Evolutionary conservation across 768 basidiomycete genomes (phyloP), one percentile per base, ranked within the genome.

Genomic region (Neoboletus magnificus): DNA sequence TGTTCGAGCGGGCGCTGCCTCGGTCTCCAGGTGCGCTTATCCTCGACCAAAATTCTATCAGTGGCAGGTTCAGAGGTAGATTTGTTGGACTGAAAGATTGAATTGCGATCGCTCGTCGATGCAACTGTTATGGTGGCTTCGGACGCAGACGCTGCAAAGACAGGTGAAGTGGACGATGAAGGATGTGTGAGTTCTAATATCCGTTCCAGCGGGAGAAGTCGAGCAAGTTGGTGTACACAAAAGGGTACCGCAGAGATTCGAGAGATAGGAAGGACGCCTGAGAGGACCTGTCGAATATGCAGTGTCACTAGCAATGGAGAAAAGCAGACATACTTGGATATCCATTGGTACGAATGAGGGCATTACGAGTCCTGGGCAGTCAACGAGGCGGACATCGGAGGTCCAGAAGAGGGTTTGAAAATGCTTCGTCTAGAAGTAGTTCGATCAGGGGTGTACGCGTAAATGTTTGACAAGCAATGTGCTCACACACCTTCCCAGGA

Each of bases 391-490:
- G 57, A 98, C 81, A 57, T 92, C 85, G 2, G 80, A 72, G 25
- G 91, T 93, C 87, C 87, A 91, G 70, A 88, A 96, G 41, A 96
- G 80, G 0, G 95, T 98, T 69, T 98, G 93, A 66, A 93, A 93
- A 68, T 97, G 93, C 72, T 96, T 97, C 4, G 93, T 97, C 91
- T 89, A 59, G 4, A 29, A 12, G 46, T 48, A 9, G 15, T 41
- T 50, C 7, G 51, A 49, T 42, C 23, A 46, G 41, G 35, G 13
- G 15, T 41, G 27, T 37, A 42, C 29, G 20, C 33, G 22, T 20
- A 8, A 25, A 52, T 42, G n/a, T n/a, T n/a, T n/a, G 12, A 44
- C 27, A 41, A 25, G 32, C 20, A 20, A 25, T 30, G 40, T 40
- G 2, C 30, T 50, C 20, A 48, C 62, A 48, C 41, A 87, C 90